Evolutionary conservation across 2,329 filamentous ascomycete species (phyloP).

Genomic region (Pestalotiopsis sp.): DNA sequence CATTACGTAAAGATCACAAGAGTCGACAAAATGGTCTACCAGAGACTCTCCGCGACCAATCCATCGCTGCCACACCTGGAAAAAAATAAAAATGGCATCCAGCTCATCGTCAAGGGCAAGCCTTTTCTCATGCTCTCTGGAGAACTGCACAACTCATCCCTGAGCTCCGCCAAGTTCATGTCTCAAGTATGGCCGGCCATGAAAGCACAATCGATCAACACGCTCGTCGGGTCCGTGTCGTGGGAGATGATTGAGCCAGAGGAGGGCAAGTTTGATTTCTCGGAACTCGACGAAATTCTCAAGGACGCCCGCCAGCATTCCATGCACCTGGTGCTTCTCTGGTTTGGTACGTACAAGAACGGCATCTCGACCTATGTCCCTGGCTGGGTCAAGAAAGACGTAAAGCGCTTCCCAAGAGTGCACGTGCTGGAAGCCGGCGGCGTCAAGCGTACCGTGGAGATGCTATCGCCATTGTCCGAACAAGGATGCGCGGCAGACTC

Average conservation of each 20-base stretch:
- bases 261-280: conserved; percentile 36
- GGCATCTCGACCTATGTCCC: conserved; percentile 38
- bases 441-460: conserved; percentile 32
- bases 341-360: conserved; percentile 42
- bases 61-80: conserved; percentile 4
- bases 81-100: conserved; percentile 17
- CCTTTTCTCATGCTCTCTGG: conserved; percentile 32
- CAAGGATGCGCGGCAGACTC: conserved; percentile 32
- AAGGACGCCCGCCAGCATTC: conserved; percentile 24
- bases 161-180: conserved; percentile 22
- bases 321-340: conserved; percentile 38
- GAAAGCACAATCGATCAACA: conserved; percentile 36
- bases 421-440: conserved; percentile 32
- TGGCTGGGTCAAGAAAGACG: conserved; percentile 35
- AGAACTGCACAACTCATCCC: conserved; percentile 25
- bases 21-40: neutral
- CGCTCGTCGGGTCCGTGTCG: conserved; percentile 35
- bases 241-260: conserved; percentile 39
- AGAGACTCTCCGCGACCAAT: neutral
- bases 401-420: conserved; percentile 36
- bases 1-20: neutral
- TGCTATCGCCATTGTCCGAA: conserved; percentile 32
- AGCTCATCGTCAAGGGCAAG: conserved; percentile 38
- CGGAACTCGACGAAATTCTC: conserved; percentile 35
- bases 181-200: conserved; percentile 25